phyloP scores from a whole-genome alignment of 2,329 filamentous ascomycete genomes.

The Didymella glomerata region DNA sequence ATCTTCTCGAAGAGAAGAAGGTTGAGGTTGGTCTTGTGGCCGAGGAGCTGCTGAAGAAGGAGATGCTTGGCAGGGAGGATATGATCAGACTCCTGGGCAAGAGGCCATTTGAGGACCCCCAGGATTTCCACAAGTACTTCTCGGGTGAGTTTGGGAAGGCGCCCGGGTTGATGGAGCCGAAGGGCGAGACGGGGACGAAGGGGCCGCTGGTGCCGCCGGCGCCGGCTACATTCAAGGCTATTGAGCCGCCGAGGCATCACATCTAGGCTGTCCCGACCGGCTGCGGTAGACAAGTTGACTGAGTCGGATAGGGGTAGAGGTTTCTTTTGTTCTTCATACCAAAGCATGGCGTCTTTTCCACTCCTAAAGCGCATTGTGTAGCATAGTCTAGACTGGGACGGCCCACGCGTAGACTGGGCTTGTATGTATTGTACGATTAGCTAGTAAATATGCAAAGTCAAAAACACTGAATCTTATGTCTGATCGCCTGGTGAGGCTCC shows the following conservation, averaged over 20 bases:
- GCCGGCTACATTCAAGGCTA: slow-evolving; percentile 35
- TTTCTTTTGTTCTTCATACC: slow-evolving; percentile 10
- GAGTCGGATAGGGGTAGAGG: no score
- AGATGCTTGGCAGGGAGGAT: slow-evolving; percentile 90
- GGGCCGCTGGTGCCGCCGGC: slow-evolving; percentile 46
- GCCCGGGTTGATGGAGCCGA: slow-evolving; percentile 45
- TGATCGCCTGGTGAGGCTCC: no score
- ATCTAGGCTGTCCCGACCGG: no score
- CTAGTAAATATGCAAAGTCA: not conserved
- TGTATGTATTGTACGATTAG: slow-evolving; percentile 18
- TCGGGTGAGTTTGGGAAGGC: slow-evolving; percentile 50
- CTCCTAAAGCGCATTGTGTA: slow-evolving; percentile 2
- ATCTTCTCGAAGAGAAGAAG: slow-evolving; percentile 85
- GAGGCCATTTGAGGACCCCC: slow-evolving; percentile 81
- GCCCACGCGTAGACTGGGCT: not conserved
- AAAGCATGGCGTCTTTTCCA: slow-evolving; percentile 5
- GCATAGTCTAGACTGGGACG: slow-evolving; percentile 3
- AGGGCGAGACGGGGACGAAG: slow-evolving; percentile 45
- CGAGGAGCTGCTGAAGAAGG: slow-evolving; percentile 90
- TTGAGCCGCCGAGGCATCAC: slow-evolving; percentile 21
- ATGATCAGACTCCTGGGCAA: slow-evolving; percentile 87
- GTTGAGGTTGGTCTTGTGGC: slow-evolving; percentile 87
- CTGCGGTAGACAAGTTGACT: no score
- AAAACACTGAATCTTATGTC: not conserved
- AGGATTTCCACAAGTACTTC: slow-evolving; percentile 97